phyloP scores from a whole-genome alignment of 176 grass and related monocot species.

The Lolium perenne region DNA sequence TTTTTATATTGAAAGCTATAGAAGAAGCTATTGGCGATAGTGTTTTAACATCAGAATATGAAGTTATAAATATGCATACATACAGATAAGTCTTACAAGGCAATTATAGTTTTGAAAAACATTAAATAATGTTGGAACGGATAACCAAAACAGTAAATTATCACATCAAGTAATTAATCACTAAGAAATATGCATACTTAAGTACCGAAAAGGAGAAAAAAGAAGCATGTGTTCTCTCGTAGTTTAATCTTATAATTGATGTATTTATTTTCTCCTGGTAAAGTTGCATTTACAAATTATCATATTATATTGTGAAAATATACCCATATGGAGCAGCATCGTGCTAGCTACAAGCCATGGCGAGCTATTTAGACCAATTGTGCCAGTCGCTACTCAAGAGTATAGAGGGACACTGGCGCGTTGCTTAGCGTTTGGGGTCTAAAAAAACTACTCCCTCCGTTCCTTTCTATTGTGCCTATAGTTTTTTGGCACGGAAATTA shows the following conservation, averaged over 20 bases:
- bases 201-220: not conserved
- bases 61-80: not conserved
- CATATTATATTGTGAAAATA: not conserved
- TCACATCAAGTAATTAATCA: not conserved
- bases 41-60: not conserved
- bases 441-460: too few relatives aligned
- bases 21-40: not conserved
- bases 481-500: too few relatives aligned
- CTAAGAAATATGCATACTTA: not conserved
- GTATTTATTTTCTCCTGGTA: not conserved
- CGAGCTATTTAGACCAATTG: not conserved
- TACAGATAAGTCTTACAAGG: not conserved
- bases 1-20: not conserved
- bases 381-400: not conserved
- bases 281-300: not conserved
- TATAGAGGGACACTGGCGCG: not conserved
- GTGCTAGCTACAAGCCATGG: slow-evolving; percentile 3
- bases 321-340: not conserved
- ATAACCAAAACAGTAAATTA: not conserved
- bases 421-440: not conserved
- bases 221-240: not conserved
- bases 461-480: too few relatives aligned
- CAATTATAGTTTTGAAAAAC: not conserved
- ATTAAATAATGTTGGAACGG: not conserved
- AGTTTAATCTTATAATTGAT: not conserved